Evolutionary conservation across 1,139 yeast genomes (phyloP), one percentile per base, ranked within the genome.

Genomic region (Candida tetrigidarum): DNA sequence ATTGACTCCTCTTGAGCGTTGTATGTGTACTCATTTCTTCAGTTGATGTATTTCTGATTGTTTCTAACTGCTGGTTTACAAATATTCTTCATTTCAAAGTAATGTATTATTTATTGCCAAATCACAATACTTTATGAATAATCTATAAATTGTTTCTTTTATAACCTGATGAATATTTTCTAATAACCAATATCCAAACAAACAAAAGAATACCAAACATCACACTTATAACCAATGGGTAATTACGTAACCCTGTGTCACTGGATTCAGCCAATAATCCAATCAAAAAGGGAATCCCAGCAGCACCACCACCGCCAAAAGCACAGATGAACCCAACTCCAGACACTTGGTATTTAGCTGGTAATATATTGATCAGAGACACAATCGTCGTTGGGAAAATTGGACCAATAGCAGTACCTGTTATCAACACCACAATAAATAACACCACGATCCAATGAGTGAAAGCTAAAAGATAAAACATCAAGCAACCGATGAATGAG

Each of bases 261-360:
- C 71, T 66, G 1, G 72, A 54, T 40, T 71, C 57, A 1, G 80
- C 76, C 22, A 79, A 51, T 1, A 73, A 51, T 1, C 95, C 95
- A 40, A 83, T 71, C 2, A 79, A 43, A 48, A 81, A 84, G 1
- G 95, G 92, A 9, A 88, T 53, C 0, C 80, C 74, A 0, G 96
- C 96, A 9, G 86, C 89, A 2, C 95, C 96, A 10, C 86, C 83
- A 4, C 78, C 77, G 4, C 95, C 95, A 50, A 88, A 64, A 0
- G 96, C 91, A 44, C 92, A 83, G 18, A 86, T 80, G 43, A 87
- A 74, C 0, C 96, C 95, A 5, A 89, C 75, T 0, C 91, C 93
- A 7, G 81, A 68, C 8, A 87, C 79, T 48, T 87, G 90, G 45
- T 76, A 66, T 40, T 74, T 74, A 20, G 69, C 65, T 0, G 96